Evolutionary conservation across 208 protist species (phyloP).

Genomic region (Tetramitus jugosus): DNA sequence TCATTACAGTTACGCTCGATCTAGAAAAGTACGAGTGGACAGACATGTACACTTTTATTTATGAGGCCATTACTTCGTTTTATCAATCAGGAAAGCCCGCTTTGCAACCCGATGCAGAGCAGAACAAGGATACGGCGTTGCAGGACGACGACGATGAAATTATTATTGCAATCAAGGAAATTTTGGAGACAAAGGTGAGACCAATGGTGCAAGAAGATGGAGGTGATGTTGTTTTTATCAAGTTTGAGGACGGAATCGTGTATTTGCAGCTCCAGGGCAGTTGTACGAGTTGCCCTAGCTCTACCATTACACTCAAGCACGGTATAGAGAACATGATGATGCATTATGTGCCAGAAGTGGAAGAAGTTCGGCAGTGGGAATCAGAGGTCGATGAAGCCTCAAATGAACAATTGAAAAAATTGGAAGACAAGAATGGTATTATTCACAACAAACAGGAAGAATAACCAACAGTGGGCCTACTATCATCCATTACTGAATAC

Average conservation of each 20-base stretch:
- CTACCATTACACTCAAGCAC: conserved; percentile 69
- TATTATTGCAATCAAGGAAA: conserved; percentile 77
- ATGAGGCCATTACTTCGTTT: conserved; percentile 20
- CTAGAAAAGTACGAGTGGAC: conserved; percentile 6
- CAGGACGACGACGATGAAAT: conserved; percentile 72
- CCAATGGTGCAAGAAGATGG: conserved; percentile 75
- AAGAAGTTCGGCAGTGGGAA: no score
- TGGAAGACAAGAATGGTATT: no score
- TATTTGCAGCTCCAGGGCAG: conserved; percentile 54
- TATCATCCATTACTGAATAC: no score
- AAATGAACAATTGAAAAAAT: no score
- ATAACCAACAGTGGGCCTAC: no score
- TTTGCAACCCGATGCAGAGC: conserved; percentile 24
- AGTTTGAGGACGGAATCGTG: conserved; percentile 60
- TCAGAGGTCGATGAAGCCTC: no score
- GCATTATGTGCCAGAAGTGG: conserved; percentile 82
- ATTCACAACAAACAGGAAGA: no score
- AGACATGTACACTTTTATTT: conserved; percentile 24
- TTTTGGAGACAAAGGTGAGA: conserved; percentile 69
- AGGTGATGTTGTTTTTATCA: conserved; percentile 75
- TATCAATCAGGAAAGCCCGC: neutral
- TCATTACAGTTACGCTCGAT: conserved; percentile 29
- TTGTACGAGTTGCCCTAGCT: conserved; percentile 73
- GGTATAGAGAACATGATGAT: conserved; percentile 84
- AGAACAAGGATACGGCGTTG: conserved; percentile 73